Evolutionary conservation across 306 rosid species (phyloP).

Genomic region (Corylus americana): DNA sequence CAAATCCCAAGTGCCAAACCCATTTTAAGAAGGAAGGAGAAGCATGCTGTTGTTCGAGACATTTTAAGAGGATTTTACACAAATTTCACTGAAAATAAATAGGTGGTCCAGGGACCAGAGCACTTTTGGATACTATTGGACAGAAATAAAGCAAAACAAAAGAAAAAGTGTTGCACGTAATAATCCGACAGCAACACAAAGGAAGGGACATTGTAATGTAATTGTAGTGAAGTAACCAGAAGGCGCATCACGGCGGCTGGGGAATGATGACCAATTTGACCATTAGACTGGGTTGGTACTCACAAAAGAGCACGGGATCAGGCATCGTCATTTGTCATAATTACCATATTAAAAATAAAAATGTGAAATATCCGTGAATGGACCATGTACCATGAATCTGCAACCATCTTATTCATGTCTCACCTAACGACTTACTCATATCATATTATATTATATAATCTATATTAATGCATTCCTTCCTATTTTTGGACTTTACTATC

Average conservation of each 20-base stretch:
- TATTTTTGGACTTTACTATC: slow-evolving; percentile 14
- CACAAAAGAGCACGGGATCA: slow-evolving; percentile 29
- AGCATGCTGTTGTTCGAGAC: not conserved
- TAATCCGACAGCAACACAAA: not conserved
- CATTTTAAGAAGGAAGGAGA: not conserved
- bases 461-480: not conserved
- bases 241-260: slow-evolving; percentile 1
- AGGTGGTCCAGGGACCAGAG: too few species aligned
- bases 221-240: not conserved
- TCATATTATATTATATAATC: too few species aligned
- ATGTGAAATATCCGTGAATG: slow-evolving; percentile 18
- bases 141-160: too few species aligned
- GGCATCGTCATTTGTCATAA: not conserved
- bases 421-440: slow-evolving; percentile 39
- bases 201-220: not conserved
- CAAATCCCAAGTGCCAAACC: not conserved
- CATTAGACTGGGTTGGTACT: slow-evolving; percentile 10
- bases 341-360: slow-evolving; percentile 4
- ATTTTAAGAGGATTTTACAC: not conserved
- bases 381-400: slow-evolving; percentile 69
- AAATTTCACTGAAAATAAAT: not conserved
- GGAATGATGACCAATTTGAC: too few species aligned
- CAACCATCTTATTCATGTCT: slow-evolving; percentile 37
- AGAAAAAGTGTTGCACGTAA: not conserved
- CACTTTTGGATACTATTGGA: too few species aligned